Base-by-base conservation (phyloP, 257 asterid species). In the Cordia subcordata region DNA sequence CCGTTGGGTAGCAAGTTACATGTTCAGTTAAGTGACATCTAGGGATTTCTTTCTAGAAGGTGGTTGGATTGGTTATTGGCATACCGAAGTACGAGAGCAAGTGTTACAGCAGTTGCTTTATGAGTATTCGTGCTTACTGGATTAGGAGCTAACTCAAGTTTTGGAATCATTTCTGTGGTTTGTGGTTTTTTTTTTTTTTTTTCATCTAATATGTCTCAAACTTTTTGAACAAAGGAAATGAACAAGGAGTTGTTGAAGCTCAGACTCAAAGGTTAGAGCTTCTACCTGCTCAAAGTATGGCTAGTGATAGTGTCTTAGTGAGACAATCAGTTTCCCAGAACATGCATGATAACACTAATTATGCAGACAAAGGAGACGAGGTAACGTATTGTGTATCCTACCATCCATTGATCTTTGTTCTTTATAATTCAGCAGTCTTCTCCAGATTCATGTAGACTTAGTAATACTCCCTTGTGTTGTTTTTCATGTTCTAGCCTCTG, bases 361-460 rank as follows among this genome's bases (percentile, higher is more conserved):
- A 89, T 71, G 97, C 97, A 39, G 99, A 93, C 72, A 97, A 93
- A 83, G 99, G 99, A 57, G 99, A 93, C 71, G 97, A 93, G 99
- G 99, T 93, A 73, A 58, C n/a, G n/a, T n/a, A n/a, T n/a, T n/a
- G n/a, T 63, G 35, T 50, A 59, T 68, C 68, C 14, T 27, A 27
- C 35, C 35, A 27, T 27, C 35, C 35, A 6, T 27, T 27, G 35
- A 27, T 27, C 35, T 27, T 27, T 27, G 35, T 27, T 27, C 35
- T 27, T 6, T 27, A 27, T 27, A 27, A 27, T 27, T 27, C 35
- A 27, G 35, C 35, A 27, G 3, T 27, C 35, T 27, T 27, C 35
- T 27, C 6, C 35, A 27, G 35, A 27, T 6, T 27, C 35, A 6
- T 27, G 35, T 27, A 27, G 35, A 27, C 35, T 27, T 27, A 27